Evolutionary conservation across 176 grass and related monocot species (phyloP), one percentile per base, ranked within the genome.

Genomic region (Eremochloa ophiuroides): DNA sequence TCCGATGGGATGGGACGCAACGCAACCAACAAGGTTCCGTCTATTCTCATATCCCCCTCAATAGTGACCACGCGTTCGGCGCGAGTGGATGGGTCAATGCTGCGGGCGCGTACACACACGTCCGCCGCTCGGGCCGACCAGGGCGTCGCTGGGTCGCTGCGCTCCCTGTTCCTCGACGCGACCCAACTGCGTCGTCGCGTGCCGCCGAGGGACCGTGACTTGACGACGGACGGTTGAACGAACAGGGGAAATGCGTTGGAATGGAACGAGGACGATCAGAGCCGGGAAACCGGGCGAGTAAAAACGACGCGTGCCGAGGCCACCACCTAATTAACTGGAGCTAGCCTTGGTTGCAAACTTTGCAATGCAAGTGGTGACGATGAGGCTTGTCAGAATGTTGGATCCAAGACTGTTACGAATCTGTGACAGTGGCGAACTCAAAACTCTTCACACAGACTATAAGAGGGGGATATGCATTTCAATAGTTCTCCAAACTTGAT

Each of bases 71-170:
- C n/a, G 34, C 65, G 20, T 41, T 41, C 42, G 44, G 73, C 17
- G 62, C 27, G 48, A 44, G 40, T 22, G 34, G 85, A 66, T 73
- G 35, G 42, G 74, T 87, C 85, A 61, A 46, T 66, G 26, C 84
- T 7, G 10, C 41, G 3, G 7, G 23, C n/a, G 47, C 40, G 48
- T 51, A 2, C 48, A 51, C 17, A 16, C 60, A 5, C 72, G 50
- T 13, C 11, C 8, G 12, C 39, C 10, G 22, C 40, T 39, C 34
- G 38, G 34, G 33, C 72, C 42, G 73, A 87, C 85, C 65, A 82
- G 53, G 44, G 64, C 53, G 73, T 71, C 65, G 73, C 41, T 64
- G 47, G 20, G 63, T 39, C 64, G 64, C 63, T 37, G 64, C 14
- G 3, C 31, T 31, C 40, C n/a, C 33, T 77, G 66, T 66, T 43